These are phyloP conservation scores for Paraphaeosphaeria minitans DNA, from an alignment of 2,329 filamentous ascomycete species.

Conservation along the genomic window DNA sequence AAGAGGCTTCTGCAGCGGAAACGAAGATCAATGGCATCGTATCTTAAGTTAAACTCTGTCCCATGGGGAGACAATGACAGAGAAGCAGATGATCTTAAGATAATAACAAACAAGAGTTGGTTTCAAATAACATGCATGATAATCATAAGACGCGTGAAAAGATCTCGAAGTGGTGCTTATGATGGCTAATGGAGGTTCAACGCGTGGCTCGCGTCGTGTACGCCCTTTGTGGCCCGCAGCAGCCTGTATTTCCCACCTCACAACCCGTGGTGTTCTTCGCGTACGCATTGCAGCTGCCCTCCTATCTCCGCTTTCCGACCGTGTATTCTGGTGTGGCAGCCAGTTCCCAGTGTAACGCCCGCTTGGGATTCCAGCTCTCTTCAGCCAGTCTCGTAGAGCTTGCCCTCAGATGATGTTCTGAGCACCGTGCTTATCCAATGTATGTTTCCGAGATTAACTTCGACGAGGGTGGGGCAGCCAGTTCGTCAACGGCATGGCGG, in stretches of 20 bases:
- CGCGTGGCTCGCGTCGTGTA: background rate
- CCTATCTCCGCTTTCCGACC: background rate
- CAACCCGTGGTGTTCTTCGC: background rate
- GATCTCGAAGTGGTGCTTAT: background rate
- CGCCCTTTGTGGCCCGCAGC: background rate
- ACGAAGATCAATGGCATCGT: background rate
- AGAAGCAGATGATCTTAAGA: too few relatives aligned
- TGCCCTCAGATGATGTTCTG: background rate
- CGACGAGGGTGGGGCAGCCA: background rate
- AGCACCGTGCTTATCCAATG: background rate
- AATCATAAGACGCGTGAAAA: too few relatives aligned
- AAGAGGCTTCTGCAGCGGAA: background rate
- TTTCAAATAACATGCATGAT: too few relatives aligned
- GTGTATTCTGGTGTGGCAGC: background rate
- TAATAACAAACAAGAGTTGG: too few relatives aligned
- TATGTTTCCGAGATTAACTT: too few relatives aligned
- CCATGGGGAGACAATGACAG: too few relatives aligned
- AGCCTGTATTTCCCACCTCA: background rate
- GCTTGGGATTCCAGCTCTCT: background rate
- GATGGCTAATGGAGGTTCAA: background rate
- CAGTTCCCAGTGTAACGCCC: background rate
- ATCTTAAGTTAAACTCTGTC: background rate
- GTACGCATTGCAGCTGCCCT: background rate
- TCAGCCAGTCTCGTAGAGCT: background rate
- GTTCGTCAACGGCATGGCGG: background rate